These are phyloP conservation scores for Xylariaceae sp. DNA, from an alignment of 2,329 filamentous ascomycete genomes.

Conservation along the genomic window DNA sequence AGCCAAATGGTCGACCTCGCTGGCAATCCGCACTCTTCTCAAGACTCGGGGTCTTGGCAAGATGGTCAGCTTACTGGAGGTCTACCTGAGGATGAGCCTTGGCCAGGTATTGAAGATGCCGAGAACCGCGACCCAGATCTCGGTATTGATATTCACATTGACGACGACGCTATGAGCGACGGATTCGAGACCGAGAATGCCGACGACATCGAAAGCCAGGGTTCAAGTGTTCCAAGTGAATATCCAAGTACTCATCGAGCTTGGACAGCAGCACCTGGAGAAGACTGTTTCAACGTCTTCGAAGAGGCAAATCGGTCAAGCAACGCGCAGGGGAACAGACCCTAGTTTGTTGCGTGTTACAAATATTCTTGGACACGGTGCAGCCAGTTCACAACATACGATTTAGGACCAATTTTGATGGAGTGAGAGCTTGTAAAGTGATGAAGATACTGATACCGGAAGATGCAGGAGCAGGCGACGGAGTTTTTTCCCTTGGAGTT, in stretches of 20 bases:
- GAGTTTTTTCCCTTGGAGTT: constrained; percentile 4
- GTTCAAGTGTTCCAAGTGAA: constrained; percentile 25
- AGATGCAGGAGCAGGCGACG: constrained; percentile 3
- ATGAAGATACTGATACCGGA: neutral
- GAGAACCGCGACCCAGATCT: constrained; percentile 46
- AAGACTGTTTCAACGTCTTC: neutral
- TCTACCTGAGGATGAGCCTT: constrained; percentile 50
- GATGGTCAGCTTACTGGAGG: constrained; percentile 22
- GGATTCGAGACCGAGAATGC: constrained; percentile 4
- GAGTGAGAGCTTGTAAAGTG: neutral
- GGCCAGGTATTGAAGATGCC: constrained; percentile 53
- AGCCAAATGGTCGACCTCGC: constrained; percentile 25
- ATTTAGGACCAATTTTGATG: too few relatives aligned
- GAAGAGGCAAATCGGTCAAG: neutral
- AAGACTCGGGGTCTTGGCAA: constrained; percentile 24
- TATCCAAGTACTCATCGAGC: constrained; percentile 25
- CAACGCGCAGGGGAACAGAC: neutral
- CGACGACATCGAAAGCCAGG: constrained; percentile 10
- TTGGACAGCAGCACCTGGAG: constrained; percentile 13
- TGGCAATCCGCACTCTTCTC: constrained; percentile 14
- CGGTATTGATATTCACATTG: constrained; percentile 19
- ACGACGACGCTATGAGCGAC: constrained; percentile 23
- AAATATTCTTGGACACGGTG: too few relatives aligned
- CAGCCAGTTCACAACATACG: too few relatives aligned
- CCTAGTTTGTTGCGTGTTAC: neutral